Percentiles rank a stretch among this genome's conserved stretches.
These are phyloP conservation scores for Collybia nuda DNA, from an alignment of 768 basidiomycete genomes.

Conservation along the genomic window DNA sequence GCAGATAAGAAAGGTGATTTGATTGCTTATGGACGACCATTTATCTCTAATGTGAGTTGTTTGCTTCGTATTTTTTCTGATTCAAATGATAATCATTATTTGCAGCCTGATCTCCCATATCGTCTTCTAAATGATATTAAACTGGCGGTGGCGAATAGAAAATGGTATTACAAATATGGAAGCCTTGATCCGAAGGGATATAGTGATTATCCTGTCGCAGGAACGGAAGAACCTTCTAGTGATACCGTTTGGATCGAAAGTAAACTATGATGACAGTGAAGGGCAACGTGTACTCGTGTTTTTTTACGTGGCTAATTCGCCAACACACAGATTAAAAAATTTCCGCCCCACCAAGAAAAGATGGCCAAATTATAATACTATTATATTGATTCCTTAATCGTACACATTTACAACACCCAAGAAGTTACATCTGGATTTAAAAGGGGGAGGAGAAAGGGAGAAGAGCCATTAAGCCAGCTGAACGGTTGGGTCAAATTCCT, in stretches of 20 bases:
- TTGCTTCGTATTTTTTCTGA: neutral
- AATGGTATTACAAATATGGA: slow-evolving; percentile 23
- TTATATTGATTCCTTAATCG: no score
- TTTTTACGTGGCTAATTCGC: no score
- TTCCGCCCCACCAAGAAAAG: no score
- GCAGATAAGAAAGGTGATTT: slow-evolving; percentile 30
- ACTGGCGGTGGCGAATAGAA: slow-evolving; percentile 21
- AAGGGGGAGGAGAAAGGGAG: no score
- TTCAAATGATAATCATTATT: neutral
- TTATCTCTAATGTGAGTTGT: slow-evolving; percentile 35
- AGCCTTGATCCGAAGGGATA: slow-evolving; percentile 25
- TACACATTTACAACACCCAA: no score
- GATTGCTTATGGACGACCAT: slow-evolving; percentile 35
- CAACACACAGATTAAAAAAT: no score
- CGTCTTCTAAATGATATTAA: slow-evolving; percentile 25
- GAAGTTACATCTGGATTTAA: no score
- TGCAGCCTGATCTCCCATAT: slow-evolving; percentile 31
- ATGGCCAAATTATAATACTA: no score
- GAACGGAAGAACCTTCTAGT: no score
- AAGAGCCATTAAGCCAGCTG: slow-evolving; percentile 7
- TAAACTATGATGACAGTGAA: no score
- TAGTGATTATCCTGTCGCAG: slow-evolving; percentile 23
- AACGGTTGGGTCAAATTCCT: slow-evolving; percentile 12
- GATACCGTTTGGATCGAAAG: no score
- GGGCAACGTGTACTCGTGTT: no score